Evolutionary conservation across 768 basidiomycete genomes (phyloP).

Genomic region (Steccherinum ochraceum): DNA sequence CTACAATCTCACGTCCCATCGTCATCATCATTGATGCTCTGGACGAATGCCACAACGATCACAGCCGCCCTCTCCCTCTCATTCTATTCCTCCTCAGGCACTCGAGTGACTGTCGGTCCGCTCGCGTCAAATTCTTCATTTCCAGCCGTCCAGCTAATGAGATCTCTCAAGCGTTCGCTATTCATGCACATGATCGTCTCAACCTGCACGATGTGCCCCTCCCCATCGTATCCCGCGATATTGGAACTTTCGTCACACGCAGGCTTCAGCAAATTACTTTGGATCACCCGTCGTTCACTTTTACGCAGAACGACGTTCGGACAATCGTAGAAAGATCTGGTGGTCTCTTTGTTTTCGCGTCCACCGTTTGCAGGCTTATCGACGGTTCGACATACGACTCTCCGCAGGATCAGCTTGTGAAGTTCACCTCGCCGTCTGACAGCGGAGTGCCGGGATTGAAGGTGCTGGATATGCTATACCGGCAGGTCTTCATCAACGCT

Average conservation of each 20-base stretch:
- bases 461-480: neutral
- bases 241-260: neutral
- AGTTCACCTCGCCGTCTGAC: neutral
- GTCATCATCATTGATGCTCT: conserved; percentile 7
- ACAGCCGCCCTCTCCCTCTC: neutral
- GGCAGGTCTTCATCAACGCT: neutral
- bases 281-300: neutral
- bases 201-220: neutral
- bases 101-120: neutral
- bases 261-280: neutral
- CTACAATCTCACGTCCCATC: neutral
- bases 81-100: neutral
- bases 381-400: neutral
- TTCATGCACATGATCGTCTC: neutral
- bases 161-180: neutral
- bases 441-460: neutral
- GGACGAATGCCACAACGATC: conserved; percentile 2
- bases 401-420: neutral
- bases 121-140: neutral
- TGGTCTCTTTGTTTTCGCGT: neutral
- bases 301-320: neutral
- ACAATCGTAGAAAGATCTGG: neutral
- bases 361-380: neutral
- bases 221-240: neutral
- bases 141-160: neutral